Evolutionary conservation across 208 protist species (phyloP), one percentile per base, ranked within the genome.

Genomic region (Leishmania amazonensis): DNA sequence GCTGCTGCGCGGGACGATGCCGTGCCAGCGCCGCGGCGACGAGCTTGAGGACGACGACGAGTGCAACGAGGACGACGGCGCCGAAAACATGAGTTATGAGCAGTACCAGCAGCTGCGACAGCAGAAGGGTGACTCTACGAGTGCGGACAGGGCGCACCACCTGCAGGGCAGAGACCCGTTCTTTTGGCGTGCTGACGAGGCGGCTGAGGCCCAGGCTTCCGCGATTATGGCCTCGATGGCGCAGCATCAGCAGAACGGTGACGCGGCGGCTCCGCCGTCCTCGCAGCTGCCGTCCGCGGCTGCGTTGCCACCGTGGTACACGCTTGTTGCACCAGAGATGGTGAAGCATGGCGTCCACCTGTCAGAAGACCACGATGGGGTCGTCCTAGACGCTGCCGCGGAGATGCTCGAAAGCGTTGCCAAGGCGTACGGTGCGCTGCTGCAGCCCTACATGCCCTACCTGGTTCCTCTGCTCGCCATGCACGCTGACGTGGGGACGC

Each of bases 321-420:
- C 72, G n/a, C 21, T 75, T 17, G 73, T 88, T 70, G 79, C 72
- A 45, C 82, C 85, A 31, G 87, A 84, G 45, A 62, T 87, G 73
- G 75, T 88, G 67, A 60, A 76, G 49, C 64, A 75, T 7, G 67
- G 76, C 28, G 75, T 87, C 21, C 54, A 80, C 53, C 80, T 96
- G 47, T 62, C 73, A 35, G 91, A 96, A 64, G 95, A 95, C 49
- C 93, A 96, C 84, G 92, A 96, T 60, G 87, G 91, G 58, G 89
- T 91, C 24, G 65, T 96, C 38, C 88, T 94, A 64, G 93, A 96
- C 49, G 82, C 86, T 4, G 91, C 89, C 19, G 85, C 86, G 13
- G 92, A 95, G 31, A 89, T 95, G 83, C 70, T 96, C 38, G 95
- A 96, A 79, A 79, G 90, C 13, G 85, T 95, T 45, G 93, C 91